Conservation (phyloP, 2,329 filamentous ascomycete species). For the Arthrobotrys iridis region DNA sequence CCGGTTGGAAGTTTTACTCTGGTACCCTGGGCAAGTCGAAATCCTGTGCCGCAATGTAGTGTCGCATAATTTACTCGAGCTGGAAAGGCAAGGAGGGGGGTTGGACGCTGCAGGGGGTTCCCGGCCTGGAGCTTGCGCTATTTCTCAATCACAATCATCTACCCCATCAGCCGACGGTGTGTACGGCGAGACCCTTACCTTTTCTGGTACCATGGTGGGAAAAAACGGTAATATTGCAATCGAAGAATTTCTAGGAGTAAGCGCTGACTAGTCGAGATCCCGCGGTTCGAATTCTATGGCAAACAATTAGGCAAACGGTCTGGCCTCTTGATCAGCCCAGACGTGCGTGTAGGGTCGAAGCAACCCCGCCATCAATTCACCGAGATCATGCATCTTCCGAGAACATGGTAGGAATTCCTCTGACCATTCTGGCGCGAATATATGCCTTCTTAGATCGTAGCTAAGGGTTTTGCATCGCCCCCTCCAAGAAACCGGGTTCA, state of each 20-base stretch:
- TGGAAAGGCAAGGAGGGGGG: slow-evolving; percentile 7
- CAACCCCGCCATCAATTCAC: neutral
- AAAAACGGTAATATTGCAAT: neutral
- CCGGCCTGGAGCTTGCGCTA: slow-evolving; percentile 23
- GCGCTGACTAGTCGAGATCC: neutral
- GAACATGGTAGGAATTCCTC: slow-evolving; percentile 4
- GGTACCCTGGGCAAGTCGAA: neutral
- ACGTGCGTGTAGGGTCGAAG: too few species aligned
- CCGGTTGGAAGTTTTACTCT: slow-evolving; percentile 33
- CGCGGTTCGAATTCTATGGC: neutral
- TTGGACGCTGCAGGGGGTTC: slow-evolving; percentile 10
- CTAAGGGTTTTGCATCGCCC: neutral
- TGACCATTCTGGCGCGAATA: neutral
- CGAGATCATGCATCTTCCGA: neutral
- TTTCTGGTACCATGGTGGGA: neutral
- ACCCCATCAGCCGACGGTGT: slow-evolving; percentile 8
- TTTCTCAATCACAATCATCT: slow-evolving; percentile 17
- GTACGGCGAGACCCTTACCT: neutral
- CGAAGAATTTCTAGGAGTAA: neutral
- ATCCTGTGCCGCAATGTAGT: slow-evolving; percentile 33
- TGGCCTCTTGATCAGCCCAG: neutral
- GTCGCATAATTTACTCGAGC: slow-evolving; percentile 25
- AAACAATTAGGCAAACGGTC: neutral
- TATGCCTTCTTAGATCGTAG: neutral
- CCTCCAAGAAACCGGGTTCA: slow-evolving; percentile 26